Evolutionary conservation across 2,329 filamentous ascomycete genomes (phyloP).

Genomic region (Periconia sp.): DNA sequence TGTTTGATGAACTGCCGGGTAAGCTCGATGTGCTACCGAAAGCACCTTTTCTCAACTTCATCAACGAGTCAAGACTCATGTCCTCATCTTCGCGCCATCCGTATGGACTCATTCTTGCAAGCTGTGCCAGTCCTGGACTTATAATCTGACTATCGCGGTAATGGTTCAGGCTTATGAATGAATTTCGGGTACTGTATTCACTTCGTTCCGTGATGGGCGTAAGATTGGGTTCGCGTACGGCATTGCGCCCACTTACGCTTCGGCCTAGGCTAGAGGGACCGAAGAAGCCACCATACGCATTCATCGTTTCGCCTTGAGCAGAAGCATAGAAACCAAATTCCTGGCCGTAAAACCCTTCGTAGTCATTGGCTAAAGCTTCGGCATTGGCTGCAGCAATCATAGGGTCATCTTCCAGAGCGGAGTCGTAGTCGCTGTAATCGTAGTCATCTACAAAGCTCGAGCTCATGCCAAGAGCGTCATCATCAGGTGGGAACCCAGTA

Average conservation of each 20-base stretch:
- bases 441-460: slow-evolving; percentile 51
- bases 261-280: slow-evolving; percentile 72
- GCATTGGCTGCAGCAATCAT: slow-evolving; percentile 97
- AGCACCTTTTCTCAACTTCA: slow-evolving; percentile 74
- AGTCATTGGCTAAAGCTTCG: slow-evolving; percentile 88
- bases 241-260: slow-evolving; percentile 69
- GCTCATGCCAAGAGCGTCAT: slow-evolving; percentile 39
- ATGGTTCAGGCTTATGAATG: slow-evolving; percentile 75
- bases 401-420: slow-evolving; percentile 69
- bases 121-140: slow-evolving; percentile 77
- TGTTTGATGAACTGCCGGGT: slow-evolving; percentile 57
- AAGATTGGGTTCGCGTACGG: slow-evolving; percentile 81
- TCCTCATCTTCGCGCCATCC: slow-evolving; percentile 65
- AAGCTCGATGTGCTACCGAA: slow-evolving; percentile 80
- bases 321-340: slow-evolving; percentile 95
- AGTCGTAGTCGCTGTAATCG: slow-evolving; percentile 64
- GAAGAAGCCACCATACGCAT: slow-evolving; percentile 87
- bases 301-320: slow-evolving; percentile 61
- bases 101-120: slow-evolving; percentile 65
- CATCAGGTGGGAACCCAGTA: slow-evolving; percentile 44
- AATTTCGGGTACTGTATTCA: slow-evolving; percentile 95
- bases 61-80: slow-evolving; percentile 74
- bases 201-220: slow-evolving; percentile 96
- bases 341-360: slow-evolving; percentile 91
- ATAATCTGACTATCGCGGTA: slow-evolving; percentile 61